phyloP scores from a whole-genome alignment of 441 rosid species.

The Gossypium aridum region DNA sequence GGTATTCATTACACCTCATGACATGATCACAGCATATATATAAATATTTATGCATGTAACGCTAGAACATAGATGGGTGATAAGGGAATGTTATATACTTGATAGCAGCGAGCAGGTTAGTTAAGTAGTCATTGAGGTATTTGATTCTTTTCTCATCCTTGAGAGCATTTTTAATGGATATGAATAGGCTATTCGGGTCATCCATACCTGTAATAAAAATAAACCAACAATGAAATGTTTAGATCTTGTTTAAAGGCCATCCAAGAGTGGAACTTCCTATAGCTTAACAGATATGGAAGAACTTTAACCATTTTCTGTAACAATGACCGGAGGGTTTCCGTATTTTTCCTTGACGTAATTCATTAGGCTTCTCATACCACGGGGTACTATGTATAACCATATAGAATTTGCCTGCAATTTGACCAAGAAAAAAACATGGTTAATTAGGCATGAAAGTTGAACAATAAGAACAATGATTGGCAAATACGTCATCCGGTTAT shows the following conservation, averaged over 20 bases:
- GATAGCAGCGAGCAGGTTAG: constrained; percentile 70
- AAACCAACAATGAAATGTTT: not conserved
- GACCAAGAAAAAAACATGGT: not conserved
- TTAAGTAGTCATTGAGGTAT: constrained; percentile 73
- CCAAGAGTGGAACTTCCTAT: not conserved
- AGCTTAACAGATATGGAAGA: not conserved
- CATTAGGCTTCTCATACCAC: constrained; percentile 85
- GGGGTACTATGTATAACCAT: constrained; percentile 92
- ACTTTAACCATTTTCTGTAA: constrained; percentile 69
- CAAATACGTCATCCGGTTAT: not conserved
- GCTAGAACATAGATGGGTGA: not conserved
- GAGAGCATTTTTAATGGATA: constrained; percentile 44
- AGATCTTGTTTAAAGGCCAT: not conserved
- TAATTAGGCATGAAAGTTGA: not conserved
- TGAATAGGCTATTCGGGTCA: constrained; percentile 47
- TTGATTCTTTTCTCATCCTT: constrained; percentile 75
- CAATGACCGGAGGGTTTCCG: constrained; percentile 63
- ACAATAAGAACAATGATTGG: not conserved
- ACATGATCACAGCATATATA: not conserved
- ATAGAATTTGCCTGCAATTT: constrained; percentile 70
- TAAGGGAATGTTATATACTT: constrained; percentile 29
- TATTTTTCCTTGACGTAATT: constrained; percentile 79
- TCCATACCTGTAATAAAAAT: constrained; percentile 64
- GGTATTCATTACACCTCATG: not conserved
- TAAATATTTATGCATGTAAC: not conserved